Evolutionary conservation across 257 asterid species (phyloP).

Genomic region (Scutellaria baicalensis): DNA sequence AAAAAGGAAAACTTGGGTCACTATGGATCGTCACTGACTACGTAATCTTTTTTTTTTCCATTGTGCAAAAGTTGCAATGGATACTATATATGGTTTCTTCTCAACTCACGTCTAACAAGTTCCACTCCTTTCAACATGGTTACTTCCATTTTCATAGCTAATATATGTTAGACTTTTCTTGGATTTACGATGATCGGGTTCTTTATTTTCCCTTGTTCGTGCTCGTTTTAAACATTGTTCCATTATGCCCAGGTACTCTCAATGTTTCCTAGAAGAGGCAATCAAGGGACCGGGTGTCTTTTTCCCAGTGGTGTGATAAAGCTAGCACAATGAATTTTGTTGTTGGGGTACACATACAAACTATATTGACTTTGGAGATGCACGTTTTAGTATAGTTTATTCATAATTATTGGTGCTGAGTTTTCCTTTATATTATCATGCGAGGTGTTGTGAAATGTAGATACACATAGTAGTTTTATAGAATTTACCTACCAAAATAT

Average conservation of each 20-base stretch:
- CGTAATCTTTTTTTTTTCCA: not conserved
- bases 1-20: not conserved
- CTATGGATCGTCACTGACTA: not conserved
- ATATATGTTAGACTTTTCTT: not conserved
- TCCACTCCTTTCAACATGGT: not conserved
- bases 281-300: conserved; percentile 43
- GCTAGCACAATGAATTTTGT: conserved; percentile 34
- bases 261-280: conserved; percentile 18
- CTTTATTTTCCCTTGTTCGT: not conserved
- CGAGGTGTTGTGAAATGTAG: conserved; percentile 37
- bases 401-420: conserved; percentile 16
- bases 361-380: conserved; percentile 24
- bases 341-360: conserved; percentile 23
- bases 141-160: not conserved
- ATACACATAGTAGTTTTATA: conserved; percentile 18
- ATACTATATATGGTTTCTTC: not conserved
- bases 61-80: not conserved
- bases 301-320: conserved; percentile 45
- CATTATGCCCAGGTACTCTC: conserved; percentile 31
- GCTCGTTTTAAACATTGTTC: not conserved
- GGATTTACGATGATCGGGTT: not conserved
- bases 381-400: conserved; percentile 24
- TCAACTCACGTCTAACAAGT: not conserved
- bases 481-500: conserved; percentile 14
- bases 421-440: conserved; percentile 21